Percentiles rank a stretch among this genome's conserved stretches.
These are phyloP conservation scores for Xylaria acuta DNA, from an alignment of 495 filamentous ascomycete species.

Conservation along the genomic window DNA sequence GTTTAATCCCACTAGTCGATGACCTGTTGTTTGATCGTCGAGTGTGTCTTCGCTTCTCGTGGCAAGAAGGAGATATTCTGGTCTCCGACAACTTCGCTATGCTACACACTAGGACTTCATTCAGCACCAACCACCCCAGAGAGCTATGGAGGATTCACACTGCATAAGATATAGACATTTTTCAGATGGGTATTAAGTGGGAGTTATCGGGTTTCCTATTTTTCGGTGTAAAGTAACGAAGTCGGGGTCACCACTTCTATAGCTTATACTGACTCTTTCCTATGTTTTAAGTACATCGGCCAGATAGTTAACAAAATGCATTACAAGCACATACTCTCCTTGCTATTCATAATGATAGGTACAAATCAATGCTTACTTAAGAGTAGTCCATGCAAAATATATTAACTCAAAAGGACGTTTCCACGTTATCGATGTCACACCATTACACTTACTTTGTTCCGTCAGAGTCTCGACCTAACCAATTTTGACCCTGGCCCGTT, in stretches of 20 bases:
- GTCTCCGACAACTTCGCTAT: conserved; percentile 56
- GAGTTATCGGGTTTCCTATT: not conserved
- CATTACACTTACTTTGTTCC: not conserved
- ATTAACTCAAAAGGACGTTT: not conserved
- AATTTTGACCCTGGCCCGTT: not conserved
- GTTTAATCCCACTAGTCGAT: conserved; percentile 41
- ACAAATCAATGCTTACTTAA: no score
- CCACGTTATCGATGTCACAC: not conserved
- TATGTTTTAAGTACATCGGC: not conserved
- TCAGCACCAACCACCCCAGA: not conserved
- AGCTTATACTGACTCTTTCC: not conserved
- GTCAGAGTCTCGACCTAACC: not conserved
- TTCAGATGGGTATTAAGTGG: not conserved
- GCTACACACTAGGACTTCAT: conserved; percentile 4
- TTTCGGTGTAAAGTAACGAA: not conserved
- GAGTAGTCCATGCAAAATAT: not conserved
- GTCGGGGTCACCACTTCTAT: not conserved
- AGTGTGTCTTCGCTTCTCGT: conserved; percentile 54
- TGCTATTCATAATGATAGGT: not conserved
- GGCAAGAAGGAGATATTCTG: conserved; percentile 63
- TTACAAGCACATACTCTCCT: not conserved
- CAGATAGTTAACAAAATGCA: not conserved
- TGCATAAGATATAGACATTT: not conserved
- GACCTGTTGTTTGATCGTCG: conserved; percentile 56
- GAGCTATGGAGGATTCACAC: conserved; percentile 6